Evolutionary conservation across 352 stramenopile genomes (phyloP), one percentile per base, ranked within the genome.

Genomic region (Pythium biforme): DNA sequence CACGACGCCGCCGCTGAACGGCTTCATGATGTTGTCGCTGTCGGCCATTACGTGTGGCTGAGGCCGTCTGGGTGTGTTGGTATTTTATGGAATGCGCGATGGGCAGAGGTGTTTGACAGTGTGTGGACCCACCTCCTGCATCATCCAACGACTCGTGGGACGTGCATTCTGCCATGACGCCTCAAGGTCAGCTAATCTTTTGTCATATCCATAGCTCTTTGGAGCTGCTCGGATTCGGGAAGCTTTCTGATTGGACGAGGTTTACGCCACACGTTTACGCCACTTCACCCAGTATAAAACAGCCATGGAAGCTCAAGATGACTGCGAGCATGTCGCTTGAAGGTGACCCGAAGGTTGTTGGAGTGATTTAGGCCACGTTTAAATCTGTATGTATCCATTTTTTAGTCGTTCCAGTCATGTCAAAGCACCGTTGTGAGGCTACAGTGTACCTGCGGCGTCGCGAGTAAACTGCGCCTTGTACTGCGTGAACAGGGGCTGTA

Each of bases 391-490:
- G 37, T 43, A 43, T 43, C 37, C 17, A 43, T 17, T 43, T 43
- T 34, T 34, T n/a, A n/a, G n/a, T n/a, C n/a, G n/a, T n/a, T n/a
- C n/a, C n/a, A 10, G 31, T 10, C 31, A 34, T 34, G 10, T 34
- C 31, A 34, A 34, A 34, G 10, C 31, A 34, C 31, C 31, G 10
- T 11, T 34, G 5, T 5, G 5, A 11, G 31, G 10, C 31, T 34
- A 10, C 31, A 41, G 6, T n/a, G 37, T 17, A 8, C 17, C 19
- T 17, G 1, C 77, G 7, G 86, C 72, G 52, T 86, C 77, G 55
- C 87, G 89, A 54, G 79, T 81, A 31, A 84, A 92, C 17, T 66
- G 29, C 19, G 60, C 64, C 74, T 92, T 92, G 70, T 90, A 88
- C 64, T 86, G 66, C 22, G 63, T 51, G 37, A 90, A 92, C 48